phyloP scores from a whole-genome alignment of 345 rosid genomes.

The Linum tenue region DNA sequence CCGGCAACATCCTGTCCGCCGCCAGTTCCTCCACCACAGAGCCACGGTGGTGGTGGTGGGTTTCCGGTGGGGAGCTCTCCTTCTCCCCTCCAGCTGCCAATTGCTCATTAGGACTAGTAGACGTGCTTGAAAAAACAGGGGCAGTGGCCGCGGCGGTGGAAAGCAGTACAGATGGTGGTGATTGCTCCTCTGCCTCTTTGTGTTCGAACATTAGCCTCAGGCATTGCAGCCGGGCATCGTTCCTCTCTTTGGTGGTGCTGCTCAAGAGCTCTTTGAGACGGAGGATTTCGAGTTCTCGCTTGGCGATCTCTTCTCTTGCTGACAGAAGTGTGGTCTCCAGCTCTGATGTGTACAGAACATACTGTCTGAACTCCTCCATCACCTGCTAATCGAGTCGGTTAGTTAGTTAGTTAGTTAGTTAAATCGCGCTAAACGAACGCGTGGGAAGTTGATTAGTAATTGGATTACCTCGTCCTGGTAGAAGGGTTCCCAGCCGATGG shows the following conservation, averaged over 20 bases:
- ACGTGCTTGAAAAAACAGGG: not conserved
- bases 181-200: not conserved
- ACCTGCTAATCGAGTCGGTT: not conserved
- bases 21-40: constrained; percentile 23
- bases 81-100: not conserved
- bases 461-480: not conserved
- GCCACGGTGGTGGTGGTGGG: not conserved
- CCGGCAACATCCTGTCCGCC: constrained; percentile 41
- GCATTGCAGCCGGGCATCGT: constrained; percentile 3
- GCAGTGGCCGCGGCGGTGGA: not conserved
- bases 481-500: not conserved
- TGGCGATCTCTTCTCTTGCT: constrained; percentile 1
- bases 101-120: no score
- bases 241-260: constrained; percentile 4
- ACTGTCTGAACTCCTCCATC: constrained; percentile 4
- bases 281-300: constrained; percentile 3
- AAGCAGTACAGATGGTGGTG: no score
- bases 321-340: not conserved
- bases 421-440: no score
- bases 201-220: constrained; percentile 3
- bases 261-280: not conserved
- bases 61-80: not conserved
- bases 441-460: no score
- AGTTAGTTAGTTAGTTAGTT: no score
- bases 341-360: constrained; percentile 3